Percentiles rank a stretch among this genome's conserved stretches.
Evolutionary conservation across 1,284 basidiomycete species (phyloP).

Genomic region (Fomes fomentarius): DNA sequence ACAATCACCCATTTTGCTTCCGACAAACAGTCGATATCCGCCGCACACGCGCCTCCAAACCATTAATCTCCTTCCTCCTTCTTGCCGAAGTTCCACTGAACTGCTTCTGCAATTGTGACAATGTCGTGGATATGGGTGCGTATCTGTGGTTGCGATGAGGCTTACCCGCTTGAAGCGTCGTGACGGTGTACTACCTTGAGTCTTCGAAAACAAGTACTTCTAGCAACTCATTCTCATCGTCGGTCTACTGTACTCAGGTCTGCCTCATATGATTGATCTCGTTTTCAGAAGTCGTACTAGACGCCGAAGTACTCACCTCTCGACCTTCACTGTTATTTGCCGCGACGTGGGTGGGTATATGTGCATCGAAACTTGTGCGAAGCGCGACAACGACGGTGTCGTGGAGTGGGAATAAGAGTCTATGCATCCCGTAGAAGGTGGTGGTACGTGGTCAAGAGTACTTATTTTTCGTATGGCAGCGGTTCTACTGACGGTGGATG

Average conservation of each 20-base stretch:
- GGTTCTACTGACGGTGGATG: too few species aligned
- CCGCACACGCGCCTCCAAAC: constrained; percentile 18
- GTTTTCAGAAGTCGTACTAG: neutral
- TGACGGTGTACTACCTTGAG: too few species aligned
- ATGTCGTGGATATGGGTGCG: neutral
- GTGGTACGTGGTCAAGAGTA: too few species aligned
- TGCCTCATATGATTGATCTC: too few species aligned
- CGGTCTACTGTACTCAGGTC: neutral
- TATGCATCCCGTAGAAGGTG: neutral
- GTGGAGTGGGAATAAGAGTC: constrained; percentile 23
- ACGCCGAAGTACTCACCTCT: constrained; percentile 9
- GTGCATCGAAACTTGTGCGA: constrained; percentile 9
- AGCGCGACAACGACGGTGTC: constrained; percentile 28
- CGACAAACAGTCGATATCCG: too few species aligned
- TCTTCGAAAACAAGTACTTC: constrained; percentile 22
- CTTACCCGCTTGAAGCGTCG: constrained; percentile 26
- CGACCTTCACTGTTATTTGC: constrained; percentile 28
- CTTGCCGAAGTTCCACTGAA: constrained; percentile 28
- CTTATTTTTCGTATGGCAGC: too few species aligned
- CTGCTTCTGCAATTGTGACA: constrained; percentile 12
- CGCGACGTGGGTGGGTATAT: constrained; percentile 8
- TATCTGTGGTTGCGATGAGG: too few species aligned
- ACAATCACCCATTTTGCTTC: too few species aligned
- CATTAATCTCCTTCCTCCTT: constrained; percentile 27
- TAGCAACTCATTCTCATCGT: constrained; percentile 12